Conservation (phyloP, 805 yeast species). For the Ogataea dorogensis region DNA sequence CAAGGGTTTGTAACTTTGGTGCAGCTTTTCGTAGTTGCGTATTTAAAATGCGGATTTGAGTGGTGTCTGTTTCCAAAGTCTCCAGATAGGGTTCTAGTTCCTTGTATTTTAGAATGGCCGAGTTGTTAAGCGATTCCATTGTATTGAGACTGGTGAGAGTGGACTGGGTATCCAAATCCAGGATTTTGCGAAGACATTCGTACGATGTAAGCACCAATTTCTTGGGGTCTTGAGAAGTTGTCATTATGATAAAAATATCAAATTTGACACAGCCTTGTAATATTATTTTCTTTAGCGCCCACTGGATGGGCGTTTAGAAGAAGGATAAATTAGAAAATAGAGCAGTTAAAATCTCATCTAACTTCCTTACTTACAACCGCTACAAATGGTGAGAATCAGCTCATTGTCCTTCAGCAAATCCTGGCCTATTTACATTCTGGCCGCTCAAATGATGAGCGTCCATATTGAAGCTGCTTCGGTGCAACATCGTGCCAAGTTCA, state of each 20-base stretch:
- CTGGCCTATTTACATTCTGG: slow-evolving; percentile 8
- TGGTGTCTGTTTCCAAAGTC: slow-evolving; percentile 20
- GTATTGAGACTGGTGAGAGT: slow-evolving; percentile 44
- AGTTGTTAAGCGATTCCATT: slow-evolving; percentile 55
- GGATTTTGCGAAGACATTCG: slow-evolving; percentile 34
- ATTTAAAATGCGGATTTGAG: slow-evolving; percentile 10
- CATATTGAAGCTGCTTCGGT: slow-evolving; percentile 6
- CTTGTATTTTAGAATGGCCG: slow-evolving; percentile 51
- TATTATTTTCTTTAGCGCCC: no score
- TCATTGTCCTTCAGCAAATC: slow-evolving; percentile 2
- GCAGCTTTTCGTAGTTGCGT: slow-evolving; percentile 5
- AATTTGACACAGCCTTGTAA: slow-evolving; percentile 6
- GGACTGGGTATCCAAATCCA: slow-evolving; percentile 35
- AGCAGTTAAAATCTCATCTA: not conserved
- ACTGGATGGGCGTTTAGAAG: slow-evolving; percentile 5
- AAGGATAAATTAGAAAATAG: slow-evolving; percentile 1
- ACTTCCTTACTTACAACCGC: not conserved
- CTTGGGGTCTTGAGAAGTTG: slow-evolving; percentile 23
- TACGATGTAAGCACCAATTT: slow-evolving; percentile 27
- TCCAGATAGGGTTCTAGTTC: slow-evolving; percentile 43
- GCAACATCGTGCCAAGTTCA: slow-evolving; percentile 12
- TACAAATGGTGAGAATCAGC: slow-evolving; percentile 7
- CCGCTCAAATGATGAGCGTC: slow-evolving; percentile 4
- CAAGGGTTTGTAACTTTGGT: slow-evolving; percentile 31
- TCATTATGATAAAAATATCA: slow-evolving; percentile 2